Percentiles rank a stretch among this genome's conserved stretches.
Conservation (phyloP, 1,284 basidiomycete species). For the Ceratobasidium sp. region DNA sequence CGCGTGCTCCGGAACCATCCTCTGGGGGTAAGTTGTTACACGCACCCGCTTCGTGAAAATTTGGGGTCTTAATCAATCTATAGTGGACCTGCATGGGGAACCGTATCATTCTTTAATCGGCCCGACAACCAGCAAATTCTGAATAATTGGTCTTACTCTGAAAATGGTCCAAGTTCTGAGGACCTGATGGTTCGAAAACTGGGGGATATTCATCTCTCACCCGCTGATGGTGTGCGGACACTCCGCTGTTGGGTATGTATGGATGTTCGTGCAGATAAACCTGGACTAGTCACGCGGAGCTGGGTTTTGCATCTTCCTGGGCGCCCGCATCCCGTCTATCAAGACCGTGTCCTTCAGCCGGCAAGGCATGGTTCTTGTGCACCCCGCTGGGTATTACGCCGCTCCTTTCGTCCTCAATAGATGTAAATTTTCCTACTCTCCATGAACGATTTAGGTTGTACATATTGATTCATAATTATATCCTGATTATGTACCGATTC, state of each 20-base stretch:
- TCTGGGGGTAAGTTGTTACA: background rate
- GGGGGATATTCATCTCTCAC: slow-evolving; percentile 1
- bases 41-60: too few relatives aligned
- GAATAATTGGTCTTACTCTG: background rate
- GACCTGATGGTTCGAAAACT: background rate
- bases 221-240: background rate
- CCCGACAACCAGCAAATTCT: background rate
- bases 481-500: too few relatives aligned
- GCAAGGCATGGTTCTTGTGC: background rate
- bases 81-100: background rate
- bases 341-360: background rate
- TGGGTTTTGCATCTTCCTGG: background rate
- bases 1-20: too few relatives aligned
- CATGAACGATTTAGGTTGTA: too few relatives aligned
- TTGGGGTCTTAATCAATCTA: background rate
- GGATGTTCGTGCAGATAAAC: background rate
- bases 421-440: too few relatives aligned
- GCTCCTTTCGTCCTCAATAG: background rate
- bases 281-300: background rate
- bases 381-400: slow-evolving; percentile 6
- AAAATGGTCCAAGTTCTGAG: background rate
- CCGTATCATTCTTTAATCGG: background rate
- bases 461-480: too few relatives aligned
- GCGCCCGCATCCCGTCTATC: background rate
- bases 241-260: background rate